These are phyloP conservation scores for Penstemon newberryi DNA, from an alignment of 257 asterid genomes.

Conservation along the genomic window DNA sequence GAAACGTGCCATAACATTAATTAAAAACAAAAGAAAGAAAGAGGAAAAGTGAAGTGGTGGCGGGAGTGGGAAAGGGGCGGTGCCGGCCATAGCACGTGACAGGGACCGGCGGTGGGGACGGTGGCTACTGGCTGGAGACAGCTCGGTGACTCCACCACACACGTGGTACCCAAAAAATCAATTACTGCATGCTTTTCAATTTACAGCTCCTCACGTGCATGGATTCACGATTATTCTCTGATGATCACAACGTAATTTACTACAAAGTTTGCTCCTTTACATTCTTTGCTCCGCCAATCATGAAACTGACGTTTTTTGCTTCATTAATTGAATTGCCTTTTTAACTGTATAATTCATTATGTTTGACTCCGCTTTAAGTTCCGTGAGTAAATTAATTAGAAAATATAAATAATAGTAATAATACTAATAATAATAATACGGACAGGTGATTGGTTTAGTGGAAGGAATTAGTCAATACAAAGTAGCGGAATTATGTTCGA, in stretches of 20 bases:
- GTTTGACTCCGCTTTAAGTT: too few species aligned
- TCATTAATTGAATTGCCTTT: not conserved
- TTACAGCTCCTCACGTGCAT: slow-evolving; percentile 37
- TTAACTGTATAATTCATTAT: too few species aligned
- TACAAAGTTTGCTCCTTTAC: slow-evolving; percentile 8
- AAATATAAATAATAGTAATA: too few species aligned
- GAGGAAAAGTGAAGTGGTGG: not conserved
- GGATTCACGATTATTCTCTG: slow-evolving; percentile 47
- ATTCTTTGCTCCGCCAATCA: slow-evolving; percentile 26
- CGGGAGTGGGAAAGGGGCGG: slow-evolving; percentile 35
- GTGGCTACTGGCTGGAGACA: slow-evolving; percentile 19
- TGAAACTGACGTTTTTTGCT: slow-evolving; percentile 2
- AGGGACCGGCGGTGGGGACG: slow-evolving; percentile 30
- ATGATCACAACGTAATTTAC: slow-evolving; percentile 22
- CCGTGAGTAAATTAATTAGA: too few species aligned
- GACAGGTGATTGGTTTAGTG: too few species aligned
- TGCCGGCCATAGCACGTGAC: slow-evolving; percentile 56
- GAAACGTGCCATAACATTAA: too few species aligned
- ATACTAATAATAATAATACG: too few species aligned
- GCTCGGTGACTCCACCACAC: slow-evolving; percentile 25
- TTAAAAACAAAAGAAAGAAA: too few species aligned
- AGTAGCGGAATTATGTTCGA: too few species aligned
- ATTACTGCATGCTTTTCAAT: not conserved
- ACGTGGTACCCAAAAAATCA: slow-evolving; percentile 36
- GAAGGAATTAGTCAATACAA: too few species aligned